Percentiles rank a stretch among this genome's conserved stretches.
Conservation (phyloP, 2,329 filamentous ascomycete species). For the Arthrobotrys sinensis region DNA sequence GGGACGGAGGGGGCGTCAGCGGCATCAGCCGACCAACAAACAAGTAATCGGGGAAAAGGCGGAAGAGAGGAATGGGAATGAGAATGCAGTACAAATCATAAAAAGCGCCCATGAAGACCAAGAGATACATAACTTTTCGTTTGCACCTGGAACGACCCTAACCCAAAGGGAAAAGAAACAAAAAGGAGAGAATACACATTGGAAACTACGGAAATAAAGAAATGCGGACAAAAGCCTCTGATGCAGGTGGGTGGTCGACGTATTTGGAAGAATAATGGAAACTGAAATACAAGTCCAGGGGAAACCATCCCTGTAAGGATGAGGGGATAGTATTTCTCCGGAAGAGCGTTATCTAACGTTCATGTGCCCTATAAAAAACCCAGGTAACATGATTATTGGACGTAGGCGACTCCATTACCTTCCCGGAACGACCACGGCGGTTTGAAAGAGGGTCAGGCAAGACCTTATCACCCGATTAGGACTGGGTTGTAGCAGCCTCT, state of each 20-base stretch:
- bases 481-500: constrained; percentile 33
- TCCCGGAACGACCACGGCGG: not conserved
- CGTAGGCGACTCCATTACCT: not conserved
- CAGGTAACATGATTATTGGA: not conserved
- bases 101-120: constrained; percentile 53
- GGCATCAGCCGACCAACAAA: no score
- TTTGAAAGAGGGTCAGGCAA: not conserved
- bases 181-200: constrained; percentile 27
- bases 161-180: constrained; percentile 44
- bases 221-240: not conserved
- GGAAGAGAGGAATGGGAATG: constrained; percentile 16
- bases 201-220: constrained; percentile 21
- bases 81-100: constrained; percentile 34
- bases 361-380: not conserved
- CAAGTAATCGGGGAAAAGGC: not conserved
- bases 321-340: not conserved
- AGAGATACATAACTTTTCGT: constrained; percentile 61
- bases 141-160: constrained; percentile 60
- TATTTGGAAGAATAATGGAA: not conserved
- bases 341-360: constrained; percentile 9
- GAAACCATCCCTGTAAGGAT: not conserved
- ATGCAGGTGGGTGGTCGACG: not conserved
- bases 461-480: not conserved
- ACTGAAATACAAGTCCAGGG: not conserved
- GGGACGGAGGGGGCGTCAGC: not conserved